Evolutionary conservation across 148 eudicot species (phyloP), one percentile per base, ranked within the genome.

Genomic region (Silene uniflora): DNA sequence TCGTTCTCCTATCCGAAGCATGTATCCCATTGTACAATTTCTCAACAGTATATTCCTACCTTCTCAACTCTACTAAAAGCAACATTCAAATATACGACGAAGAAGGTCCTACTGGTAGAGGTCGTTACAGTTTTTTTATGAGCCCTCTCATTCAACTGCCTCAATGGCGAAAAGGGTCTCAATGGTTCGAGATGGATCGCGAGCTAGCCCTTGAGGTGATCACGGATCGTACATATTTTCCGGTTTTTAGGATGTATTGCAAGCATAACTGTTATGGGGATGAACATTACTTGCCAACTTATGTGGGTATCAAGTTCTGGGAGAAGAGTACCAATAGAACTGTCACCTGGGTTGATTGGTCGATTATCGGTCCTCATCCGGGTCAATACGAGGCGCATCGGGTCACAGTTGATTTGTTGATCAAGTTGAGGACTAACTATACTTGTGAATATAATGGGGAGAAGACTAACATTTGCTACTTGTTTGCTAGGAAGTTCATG

Each of bases 261-360:
- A 75, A 71, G 46, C 49, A 78, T 2, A 58, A 84, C 0, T 91
- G 96, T 58, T 89, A 86, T 52, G 88, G 88, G 0, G 92, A 91
- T 58, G 96, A 91, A 76, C 96, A 91, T 47, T 91, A 89, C 71
- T 59, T 91, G 78, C 91, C 91, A 1, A 91, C 96, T 11, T 82
- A 86, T 23, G 81, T 86, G 17, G 78, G 68, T 61, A 81, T 79
- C 42, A 76, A 76, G 18, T 86, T 82, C 52, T 69, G 79, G 76
- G 55, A 72, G 67, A 78, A 76, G 72, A 90, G 79, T 69, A 69
- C 86, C 4, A 84, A 81, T 44, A 76, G 92, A 70, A 80, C 81
- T 0, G 71, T 90, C 63, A 90, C 95, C 39, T 90, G 83, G 83
- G 96, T 87, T 11, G 91, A 90, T 75, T 90, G 92, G 96, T 84